A percentile compares a stretch with the other conserved stretches of the same genome.
Evolutionary conservation across 2,329 filamentous ascomycete species (phyloP).

Genomic region (Sporothrix curviconia): DNA sequence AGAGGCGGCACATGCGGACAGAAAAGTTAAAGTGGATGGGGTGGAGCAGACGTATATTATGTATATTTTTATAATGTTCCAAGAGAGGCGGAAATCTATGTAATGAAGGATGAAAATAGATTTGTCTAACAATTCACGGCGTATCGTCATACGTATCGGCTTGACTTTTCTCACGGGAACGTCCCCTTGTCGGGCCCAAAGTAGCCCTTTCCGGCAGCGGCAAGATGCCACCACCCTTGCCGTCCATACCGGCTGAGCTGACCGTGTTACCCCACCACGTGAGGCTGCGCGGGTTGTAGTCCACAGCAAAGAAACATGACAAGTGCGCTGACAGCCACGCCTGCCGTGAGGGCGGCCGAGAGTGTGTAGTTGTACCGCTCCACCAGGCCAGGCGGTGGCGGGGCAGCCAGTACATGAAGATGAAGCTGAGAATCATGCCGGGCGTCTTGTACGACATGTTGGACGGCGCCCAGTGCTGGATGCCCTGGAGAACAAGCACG

Average conservation of each 20-base stretch:
- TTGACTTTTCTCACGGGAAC: conserved; percentile 8
- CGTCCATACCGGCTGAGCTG: conserved; percentile 29
- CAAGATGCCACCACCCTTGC: conserved; percentile 23
- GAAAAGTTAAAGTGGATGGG: not conserved
- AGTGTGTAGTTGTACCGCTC: conserved; percentile 42
- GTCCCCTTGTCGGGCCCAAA: conserved; percentile 26
- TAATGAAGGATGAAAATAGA: too few species aligned
- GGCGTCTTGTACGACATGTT: conserved; percentile 39
- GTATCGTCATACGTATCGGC: too few species aligned
- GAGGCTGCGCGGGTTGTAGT: conserved; percentile 31
- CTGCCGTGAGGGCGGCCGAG: conserved; percentile 36
- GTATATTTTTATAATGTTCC: too few species aligned
- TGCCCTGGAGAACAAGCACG: conserved; percentile 34
- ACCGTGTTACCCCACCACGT: conserved; percentile 43
- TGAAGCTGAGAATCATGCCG: conserved; percentile 33
- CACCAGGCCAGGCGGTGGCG: conserved; percentile 36
- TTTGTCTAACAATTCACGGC: too few species aligned
- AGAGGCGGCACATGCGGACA: not conserved
- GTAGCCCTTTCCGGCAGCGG: conserved; percentile 28
- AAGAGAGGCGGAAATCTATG: too few species aligned
- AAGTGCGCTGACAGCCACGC: conserved; percentile 36
- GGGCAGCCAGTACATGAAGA: conserved; percentile 40
- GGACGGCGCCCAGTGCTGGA: conserved; percentile 38
- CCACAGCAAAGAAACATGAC: conserved; percentile 39
- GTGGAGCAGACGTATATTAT: not conserved